A percentile compares a stretch with the other conserved stretches of the same genome.
Evolutionary conservation across 106 monocot species (phyloP).

Genomic region (Narthecium ossifragum): DNA sequence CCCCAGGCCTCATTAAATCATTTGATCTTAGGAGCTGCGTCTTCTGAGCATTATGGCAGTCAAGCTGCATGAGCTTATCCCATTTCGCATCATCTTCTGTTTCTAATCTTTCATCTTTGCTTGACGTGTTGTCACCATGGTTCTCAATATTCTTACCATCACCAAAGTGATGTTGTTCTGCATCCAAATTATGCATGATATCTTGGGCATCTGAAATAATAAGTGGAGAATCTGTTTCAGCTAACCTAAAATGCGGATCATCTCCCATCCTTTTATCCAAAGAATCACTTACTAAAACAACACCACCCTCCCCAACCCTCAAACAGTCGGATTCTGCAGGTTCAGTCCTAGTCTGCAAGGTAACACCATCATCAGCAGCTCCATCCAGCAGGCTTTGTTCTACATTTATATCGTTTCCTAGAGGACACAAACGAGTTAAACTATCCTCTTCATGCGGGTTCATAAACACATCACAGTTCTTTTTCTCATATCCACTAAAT

Average conservation of each 20-base stretch:
- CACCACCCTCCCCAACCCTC: background rate
- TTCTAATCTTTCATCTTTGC: constrained; percentile 16
- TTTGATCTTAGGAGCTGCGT: too few species aligned
- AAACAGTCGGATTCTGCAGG: constrained; percentile 5
- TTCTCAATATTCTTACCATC: constrained; percentile 5
- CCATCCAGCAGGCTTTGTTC: background rate
- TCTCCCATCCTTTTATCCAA: constrained; percentile 1
- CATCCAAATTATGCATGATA: background rate
- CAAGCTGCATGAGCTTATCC: constrained; percentile 15
- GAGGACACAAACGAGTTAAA: constrained; percentile 3
- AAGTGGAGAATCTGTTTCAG: background rate
- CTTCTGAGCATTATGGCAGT: too few species aligned
- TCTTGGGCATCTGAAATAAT: background rate
- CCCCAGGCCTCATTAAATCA: too few species aligned
- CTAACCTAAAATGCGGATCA: constrained; percentile 8
- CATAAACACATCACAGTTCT: constrained; percentile 7
- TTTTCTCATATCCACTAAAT: background rate
- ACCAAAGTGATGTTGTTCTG: constrained; percentile 4
- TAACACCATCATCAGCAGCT: background rate
- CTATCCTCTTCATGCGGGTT: background rate
- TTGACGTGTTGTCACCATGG: background rate
- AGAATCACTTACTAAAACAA: background rate
- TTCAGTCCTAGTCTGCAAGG: background rate
- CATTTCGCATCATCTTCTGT: constrained; percentile 1
- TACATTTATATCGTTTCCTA: constrained; percentile 1